Percentiles rank a stretch among this genome's conserved stretches.
Evolutionary conservation across 2,329 filamentous ascomycete species (phyloP).

Genomic region (Colletotrichum eremochloae): DNA sequence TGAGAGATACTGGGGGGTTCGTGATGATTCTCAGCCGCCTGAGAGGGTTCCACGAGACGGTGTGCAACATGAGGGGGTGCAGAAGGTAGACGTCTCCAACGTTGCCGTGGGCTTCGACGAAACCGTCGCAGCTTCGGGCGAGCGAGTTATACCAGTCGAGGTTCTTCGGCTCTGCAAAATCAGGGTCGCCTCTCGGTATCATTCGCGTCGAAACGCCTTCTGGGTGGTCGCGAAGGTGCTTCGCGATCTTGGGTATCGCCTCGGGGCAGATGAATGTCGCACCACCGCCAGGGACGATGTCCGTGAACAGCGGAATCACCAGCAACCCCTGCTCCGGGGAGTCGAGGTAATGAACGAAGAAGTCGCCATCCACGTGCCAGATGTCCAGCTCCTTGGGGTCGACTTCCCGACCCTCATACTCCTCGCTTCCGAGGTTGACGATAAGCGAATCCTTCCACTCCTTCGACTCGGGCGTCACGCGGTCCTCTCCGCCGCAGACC

Average conservation of each 20-base stretch:
- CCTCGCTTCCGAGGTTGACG: conserved; percentile 74
- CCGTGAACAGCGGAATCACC: conserved; percentile 76
- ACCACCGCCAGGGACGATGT: conserved; percentile 71
- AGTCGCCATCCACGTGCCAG: conserved; percentile 81
- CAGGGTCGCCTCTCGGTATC: conserved; percentile 65
- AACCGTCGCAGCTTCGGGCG: conserved; percentile 57
- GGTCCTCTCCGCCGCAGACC: conserved; percentile 73
- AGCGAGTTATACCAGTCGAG: conserved; percentile 61
- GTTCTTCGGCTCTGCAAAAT: conserved; percentile 58
- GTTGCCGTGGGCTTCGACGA: conserved; percentile 67
- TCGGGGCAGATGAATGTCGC: conserved; percentile 75
- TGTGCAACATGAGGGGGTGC: conserved; percentile 73
- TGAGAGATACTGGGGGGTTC: conserved; percentile 59
- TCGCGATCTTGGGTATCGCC: conserved; percentile 69
- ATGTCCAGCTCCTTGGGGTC: conserved; percentile 65
- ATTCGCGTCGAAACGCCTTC: conserved; percentile 76
- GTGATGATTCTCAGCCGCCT: conserved; percentile 47
- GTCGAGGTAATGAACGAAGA: conserved; percentile 80
- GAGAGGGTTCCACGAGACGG: conserved; percentile 55
- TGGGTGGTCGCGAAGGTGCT: conserved; percentile 71
- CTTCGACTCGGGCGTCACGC: conserved; percentile 61
- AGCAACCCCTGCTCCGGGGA: conserved; percentile 77
- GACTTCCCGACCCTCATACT: conserved; percentile 62
- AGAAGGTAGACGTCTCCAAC: conserved; percentile 70
- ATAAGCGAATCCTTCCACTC: conserved; percentile 77